Base-by-base conservation (phyloP, 73 alveolate genomes). In the Paramecium bursaria region DNA sequence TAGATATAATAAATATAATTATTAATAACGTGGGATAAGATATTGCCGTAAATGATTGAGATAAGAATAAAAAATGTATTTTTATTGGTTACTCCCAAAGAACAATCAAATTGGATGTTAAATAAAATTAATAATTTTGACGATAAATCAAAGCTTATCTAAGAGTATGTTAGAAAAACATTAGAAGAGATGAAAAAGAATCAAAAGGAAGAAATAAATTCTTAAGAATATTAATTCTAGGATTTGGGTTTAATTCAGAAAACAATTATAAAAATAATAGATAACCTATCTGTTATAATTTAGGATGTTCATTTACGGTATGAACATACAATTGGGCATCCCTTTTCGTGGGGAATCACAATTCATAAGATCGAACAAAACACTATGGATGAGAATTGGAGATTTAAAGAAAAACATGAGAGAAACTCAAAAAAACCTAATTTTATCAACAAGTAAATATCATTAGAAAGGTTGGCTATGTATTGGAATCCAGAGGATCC, bases 401-500 rank as follows among this genome's bases (percentile, higher is more conserved):
- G 44, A 29, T 29, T 23, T 57, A 17, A 48, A 17, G 19, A 42
- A 35, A 15, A 35, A 67, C 19, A 35, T 10, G 1, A 23, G 0
- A 33, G 50, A 0, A 39, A 19, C 22, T 21, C 22, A 39, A 35
- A 67, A 25, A 47, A 67, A 39, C 53, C 14, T 3, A 14, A 25
- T 1, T 57, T 57, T 27, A 47, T 67, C 13, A 67, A 67, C 11
- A 67, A 67, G 17, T 10, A 21, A 21, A 67, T 67, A 39, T 14
- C 33, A 67, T 67, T 67, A 42, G 26, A 42, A 0, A 67, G 35
- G 44, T 14, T 67, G 11, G 57, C 82, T 3, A 35, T 67, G 55
- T 67, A 67, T 67, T 67, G 82, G 82, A 67, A 67, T 42, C 44
- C 82, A 15, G 82, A 67, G 15, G 82, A 67, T 67, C 15, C 60